phyloP scores from a whole-genome alignment of 768 basidiomycete species.

The Termitomyces eurrhizus region DNA sequence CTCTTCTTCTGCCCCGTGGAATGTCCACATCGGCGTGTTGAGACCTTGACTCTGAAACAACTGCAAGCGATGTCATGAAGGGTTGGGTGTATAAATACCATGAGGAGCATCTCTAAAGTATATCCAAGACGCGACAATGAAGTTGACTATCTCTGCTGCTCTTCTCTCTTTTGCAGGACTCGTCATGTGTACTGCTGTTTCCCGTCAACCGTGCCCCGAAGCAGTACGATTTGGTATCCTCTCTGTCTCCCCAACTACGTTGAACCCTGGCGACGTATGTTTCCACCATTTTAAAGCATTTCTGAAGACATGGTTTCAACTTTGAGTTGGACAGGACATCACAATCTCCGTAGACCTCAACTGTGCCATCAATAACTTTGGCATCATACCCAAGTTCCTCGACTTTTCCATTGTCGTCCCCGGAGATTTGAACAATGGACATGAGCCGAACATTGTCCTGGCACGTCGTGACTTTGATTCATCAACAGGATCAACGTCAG shows the following conservation, averaged over 20 bases:
- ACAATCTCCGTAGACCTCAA: constrained; percentile 5
- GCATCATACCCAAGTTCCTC: constrained; percentile 9
- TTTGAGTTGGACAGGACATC: background rate
- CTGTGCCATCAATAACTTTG: constrained; percentile 8
- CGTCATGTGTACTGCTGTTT: background rate
- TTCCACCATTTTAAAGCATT: background rate
- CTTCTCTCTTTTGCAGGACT: constrained; percentile 12
- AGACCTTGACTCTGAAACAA: background rate
- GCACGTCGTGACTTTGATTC: constrained; percentile 7
- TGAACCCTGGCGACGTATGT: constrained; percentile 16
- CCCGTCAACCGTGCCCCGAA: constrained; percentile 7
- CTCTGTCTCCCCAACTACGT: constrained; percentile 3
- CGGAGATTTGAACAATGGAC: constrained; percentile 6
- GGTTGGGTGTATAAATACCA: background rate
- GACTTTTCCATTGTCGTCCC: constrained; percentile 11
- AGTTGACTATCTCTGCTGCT: constrained; percentile 10
- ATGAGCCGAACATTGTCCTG: constrained; percentile 11
- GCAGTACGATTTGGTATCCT: constrained; percentile 11
- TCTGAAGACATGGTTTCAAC: background rate
- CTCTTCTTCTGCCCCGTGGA: background rate
- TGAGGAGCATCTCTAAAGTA: background rate
- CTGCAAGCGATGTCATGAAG: background rate
- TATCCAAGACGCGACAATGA: constrained; percentile 5
- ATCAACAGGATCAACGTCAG: constrained; percentile 1
- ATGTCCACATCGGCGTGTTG: background rate